Base-by-base conservation (phyloP, 305 asterid genomes). In the Solanum hybrid region DNA sequence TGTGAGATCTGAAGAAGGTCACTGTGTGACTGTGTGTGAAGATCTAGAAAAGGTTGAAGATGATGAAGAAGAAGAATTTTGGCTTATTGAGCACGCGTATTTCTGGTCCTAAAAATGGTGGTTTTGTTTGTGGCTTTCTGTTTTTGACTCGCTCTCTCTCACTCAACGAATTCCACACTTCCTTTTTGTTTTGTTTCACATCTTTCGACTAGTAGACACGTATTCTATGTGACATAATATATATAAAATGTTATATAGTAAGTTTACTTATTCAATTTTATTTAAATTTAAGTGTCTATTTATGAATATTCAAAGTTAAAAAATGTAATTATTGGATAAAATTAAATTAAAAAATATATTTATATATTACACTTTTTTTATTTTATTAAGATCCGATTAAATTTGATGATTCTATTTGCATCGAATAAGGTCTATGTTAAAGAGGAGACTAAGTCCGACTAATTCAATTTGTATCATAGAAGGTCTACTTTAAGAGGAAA, bases 81-180 rank as follows among this genome's bases (percentile, higher is more conserved):
- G 91, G 91, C 92, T 90, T 91, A 32, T 32, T 31, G 34, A 85
- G 89, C 87, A 91, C 91, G 91, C 91, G 89, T 88, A 85, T 77
- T 51, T 85, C 40, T 56, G 73, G 75, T 85, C 75, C 87, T 85
- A 17, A 51, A 85, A 56, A 85, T 56, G 87, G 87, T 85, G 76
- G 46, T 85, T 84, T 31, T 46, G n/a, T 56, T 56, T 51, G 87
- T 29, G 87, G 87, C 46, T 85, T 85, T 85, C 87, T 31, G 87
- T 85, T 85, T 84, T 85, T 85, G 87, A 85, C 75, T 10, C 37
- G 1, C 34, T 51, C 86, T 38, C 86, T 37, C 81, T 75, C 80
- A 17, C 42, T 17, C 82, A 7, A 7, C 5, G 29, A 22, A 31
- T 17, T 56, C 69, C 73, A 84, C 42, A 5, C 20, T 51, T 10